Conservation (phyloP, 148 eudicot species). For the Nepenthes gracilis region DNA sequence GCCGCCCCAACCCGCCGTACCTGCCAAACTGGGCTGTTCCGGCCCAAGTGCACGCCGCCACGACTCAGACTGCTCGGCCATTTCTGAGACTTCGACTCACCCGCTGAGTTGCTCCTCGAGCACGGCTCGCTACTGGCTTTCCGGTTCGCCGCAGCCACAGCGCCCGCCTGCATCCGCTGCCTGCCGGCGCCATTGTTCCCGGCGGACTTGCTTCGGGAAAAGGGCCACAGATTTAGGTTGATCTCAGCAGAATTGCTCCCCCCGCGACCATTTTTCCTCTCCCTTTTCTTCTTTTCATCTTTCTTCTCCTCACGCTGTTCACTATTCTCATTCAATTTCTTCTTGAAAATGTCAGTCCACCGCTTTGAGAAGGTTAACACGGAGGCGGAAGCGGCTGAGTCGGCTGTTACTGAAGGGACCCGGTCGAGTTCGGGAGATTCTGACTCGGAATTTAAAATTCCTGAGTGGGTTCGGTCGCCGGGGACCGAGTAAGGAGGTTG, state of each 20-base stretch:
- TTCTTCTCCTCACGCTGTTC: constrained; percentile 5
- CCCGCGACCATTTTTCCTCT: constrained; percentile 21
- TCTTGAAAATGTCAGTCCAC: constrained; percentile 69
- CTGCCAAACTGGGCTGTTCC: constrained; percentile 89
- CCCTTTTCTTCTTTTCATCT: constrained; percentile 13
- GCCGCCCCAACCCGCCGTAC: constrained; percentile 23
- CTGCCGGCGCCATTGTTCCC: constrained; percentile 49
- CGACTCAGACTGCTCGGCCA: constrained; percentile 43
- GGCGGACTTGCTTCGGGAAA: constrained; percentile 79
- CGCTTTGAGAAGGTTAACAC: constrained; percentile 46
- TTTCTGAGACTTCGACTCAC: constrained; percentile 56
- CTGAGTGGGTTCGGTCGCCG: background rate
- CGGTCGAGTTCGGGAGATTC: background rate
- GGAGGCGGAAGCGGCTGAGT: background rate
- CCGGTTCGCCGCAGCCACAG: constrained; percentile 10
- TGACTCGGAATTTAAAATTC: background rate
- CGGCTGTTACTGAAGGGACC: constrained; percentile 1
- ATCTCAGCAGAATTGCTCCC: constrained; percentile 39
- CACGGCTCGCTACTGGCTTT: constrained; percentile 88
- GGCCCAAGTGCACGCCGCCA: constrained; percentile 66
- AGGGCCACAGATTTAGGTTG: constrained; percentile 87
- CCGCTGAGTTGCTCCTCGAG: constrained; percentile 80
- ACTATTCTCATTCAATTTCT: constrained; percentile 3
- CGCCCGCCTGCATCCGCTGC: constrained; percentile 25
- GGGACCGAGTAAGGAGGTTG: constrained; percentile 5